Base-by-base conservation (phyloP, 371 early-diverging fungal species). In the Syncephalis fuscata region DNA sequence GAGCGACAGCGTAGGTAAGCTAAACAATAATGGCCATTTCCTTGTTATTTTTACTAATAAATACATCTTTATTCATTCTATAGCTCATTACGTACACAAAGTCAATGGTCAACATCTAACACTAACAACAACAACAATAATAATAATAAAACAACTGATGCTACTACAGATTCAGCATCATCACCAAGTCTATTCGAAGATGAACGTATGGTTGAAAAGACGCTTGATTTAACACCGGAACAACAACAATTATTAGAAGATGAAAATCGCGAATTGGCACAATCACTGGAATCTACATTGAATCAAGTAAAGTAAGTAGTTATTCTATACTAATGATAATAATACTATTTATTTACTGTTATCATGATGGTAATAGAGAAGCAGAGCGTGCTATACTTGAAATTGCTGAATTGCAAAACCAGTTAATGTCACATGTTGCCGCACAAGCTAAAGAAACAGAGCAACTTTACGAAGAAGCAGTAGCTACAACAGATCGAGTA, bases 371-470 rank as follows among this genome's bases (percentile, higher is more conserved):
- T n/a, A 32, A 45, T 39, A 67, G 64, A 23, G 65, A 63, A 42
- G 79, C 78, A 5, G 80, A 81, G 57, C 68, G 70, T 41, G 74
- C 82, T 19, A 55, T 81, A 37, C 48, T 73, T 23, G 82, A 81
- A 54, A 81, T 81, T 27, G 74, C 82, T 7, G 67, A 70, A 2
- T 56, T 81, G 32, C 80, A 80, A 54, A 61, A 66, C 7, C 73
- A 76, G 44, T 57, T 81, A 46, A 64, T 76, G 2, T 69, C 58
- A 45, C 78, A 81, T 57, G 57, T 81, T n/a, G 68, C 69, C 4
- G 68, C 65, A 0, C 82, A 81, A 54, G 74, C 78, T 20, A 62
- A 67, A 39, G 76, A 76, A 50, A 78, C 82, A 0, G 82, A 81
- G 58, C 62, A 54, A 42, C 57, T 81, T 3, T 78, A 81, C 55